Evolutionary conservation across 495 filamentous ascomycete genomes (phyloP).

Genomic region (Aspergillus heteromorphus): DNA sequence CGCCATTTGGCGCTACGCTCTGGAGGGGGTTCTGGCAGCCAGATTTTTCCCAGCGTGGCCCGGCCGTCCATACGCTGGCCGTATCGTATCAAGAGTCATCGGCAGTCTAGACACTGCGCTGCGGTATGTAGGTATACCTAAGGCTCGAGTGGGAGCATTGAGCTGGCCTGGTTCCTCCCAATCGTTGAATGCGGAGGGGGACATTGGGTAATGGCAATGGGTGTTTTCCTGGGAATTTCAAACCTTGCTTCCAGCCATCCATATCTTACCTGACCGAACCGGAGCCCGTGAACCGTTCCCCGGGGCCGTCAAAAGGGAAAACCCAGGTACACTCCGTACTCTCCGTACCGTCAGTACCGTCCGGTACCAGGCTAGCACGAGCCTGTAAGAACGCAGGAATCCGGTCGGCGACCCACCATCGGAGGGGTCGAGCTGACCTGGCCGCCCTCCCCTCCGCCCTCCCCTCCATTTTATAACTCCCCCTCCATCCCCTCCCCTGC

Average conservation of each 20-base stretch:
- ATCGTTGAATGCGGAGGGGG: background rate
- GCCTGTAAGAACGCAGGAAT: conserved; percentile 21
- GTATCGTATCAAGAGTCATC: too few relatives aligned
- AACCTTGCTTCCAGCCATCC: background rate
- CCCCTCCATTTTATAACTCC: conserved; percentile 19
- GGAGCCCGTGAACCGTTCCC: background rate
- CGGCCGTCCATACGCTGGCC: background rate
- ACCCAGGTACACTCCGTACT: too few relatives aligned
- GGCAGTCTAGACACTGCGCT: too few relatives aligned
- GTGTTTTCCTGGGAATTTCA: background rate
- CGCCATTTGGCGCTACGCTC: conserved; percentile 1
- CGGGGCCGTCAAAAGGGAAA: background rate
- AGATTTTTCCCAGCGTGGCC: background rate
- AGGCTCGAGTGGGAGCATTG: background rate
- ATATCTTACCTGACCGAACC: background rate
- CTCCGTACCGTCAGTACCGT: too few relatives aligned
- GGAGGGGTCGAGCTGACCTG: conserved; percentile 2
- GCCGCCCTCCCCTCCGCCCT: conserved; percentile 19
- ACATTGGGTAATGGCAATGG: background rate
- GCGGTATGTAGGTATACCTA: background rate
- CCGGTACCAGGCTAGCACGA: background rate
- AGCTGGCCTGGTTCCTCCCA: background rate
- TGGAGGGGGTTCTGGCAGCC: background rate
- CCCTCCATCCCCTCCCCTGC: conserved; percentile 10
- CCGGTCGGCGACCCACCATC: conserved; percentile 11